These are phyloP conservation scores for Xerocomus brunneocitrinus DNA, from an alignment of 768 basidiomycete genomes.

Conservation along the genomic window DNA sequence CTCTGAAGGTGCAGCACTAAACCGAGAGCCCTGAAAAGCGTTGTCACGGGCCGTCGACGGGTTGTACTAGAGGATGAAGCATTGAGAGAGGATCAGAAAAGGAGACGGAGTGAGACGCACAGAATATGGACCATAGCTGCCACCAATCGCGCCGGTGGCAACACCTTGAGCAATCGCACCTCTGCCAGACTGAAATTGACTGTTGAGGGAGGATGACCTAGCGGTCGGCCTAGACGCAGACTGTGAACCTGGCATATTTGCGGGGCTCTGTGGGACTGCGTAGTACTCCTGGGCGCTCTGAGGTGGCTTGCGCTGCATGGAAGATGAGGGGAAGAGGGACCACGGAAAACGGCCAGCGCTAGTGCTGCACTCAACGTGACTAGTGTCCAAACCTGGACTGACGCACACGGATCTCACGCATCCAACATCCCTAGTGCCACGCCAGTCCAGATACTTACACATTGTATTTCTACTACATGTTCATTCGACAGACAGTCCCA, in stretches of 20 bases:
- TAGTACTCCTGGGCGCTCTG: conserved; percentile 53
- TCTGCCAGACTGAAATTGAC: conserved; percentile 36
- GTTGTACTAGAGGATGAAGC: conserved; percentile 45
- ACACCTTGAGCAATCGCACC: conserved; percentile 69
- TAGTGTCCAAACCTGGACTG: conserved; percentile 18
- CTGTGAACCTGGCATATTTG: conserved; percentile 27
- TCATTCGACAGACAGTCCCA: conserved; percentile 60
- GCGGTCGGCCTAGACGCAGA: conserved; percentile 23
- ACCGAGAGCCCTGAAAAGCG: conserved; percentile 49
- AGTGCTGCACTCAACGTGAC: conserved; percentile 20
- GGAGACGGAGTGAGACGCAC: conserved; percentile 38
- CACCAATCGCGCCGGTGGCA: conserved; percentile 74
- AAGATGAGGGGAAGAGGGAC: conserved; percentile 9
- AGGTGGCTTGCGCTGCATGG: conserved; percentile 42
- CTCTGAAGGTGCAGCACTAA: conserved; percentile 53
- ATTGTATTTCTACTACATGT: conserved; percentile 31
- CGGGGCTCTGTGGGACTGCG: conserved; percentile 59
- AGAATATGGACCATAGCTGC: conserved; percentile 84
- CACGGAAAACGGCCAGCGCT: conserved; percentile 8
- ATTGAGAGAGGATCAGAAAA: conserved; percentile 1
- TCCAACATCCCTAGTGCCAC: neutral
- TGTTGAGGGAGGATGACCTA: conserved; percentile 25
- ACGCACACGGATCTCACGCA: conserved; percentile 2
- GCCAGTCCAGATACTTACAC: no score
- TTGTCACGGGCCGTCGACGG: conserved; percentile 39